These are phyloP conservation scores for Musa balbisiana DNA, from an alignment of 202 grass and related monocot genomes.

Conservation along the genomic window DNA sequence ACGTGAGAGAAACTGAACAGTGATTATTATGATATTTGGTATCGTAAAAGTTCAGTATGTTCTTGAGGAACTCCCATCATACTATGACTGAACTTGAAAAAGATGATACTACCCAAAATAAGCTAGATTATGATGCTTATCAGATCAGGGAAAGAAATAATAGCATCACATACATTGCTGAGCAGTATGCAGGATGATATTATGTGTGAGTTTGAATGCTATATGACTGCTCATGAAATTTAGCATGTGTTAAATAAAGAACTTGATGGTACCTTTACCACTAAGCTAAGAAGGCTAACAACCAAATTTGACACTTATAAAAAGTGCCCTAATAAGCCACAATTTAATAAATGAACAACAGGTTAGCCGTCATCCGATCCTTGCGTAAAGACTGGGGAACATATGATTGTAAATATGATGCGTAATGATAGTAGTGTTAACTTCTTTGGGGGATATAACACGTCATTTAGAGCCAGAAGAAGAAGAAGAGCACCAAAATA, in stretches of 20 bases:
- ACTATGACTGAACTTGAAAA: background rate
- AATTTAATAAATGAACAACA: background rate
- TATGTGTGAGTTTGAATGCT: background rate
- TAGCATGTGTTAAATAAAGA: background rate
- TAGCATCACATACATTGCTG: background rate
- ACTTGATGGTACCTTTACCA: background rate
- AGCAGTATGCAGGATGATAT: background rate
- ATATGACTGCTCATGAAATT: background rate
- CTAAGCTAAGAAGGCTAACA: background rate
- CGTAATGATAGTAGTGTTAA: no score
- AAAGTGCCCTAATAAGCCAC: background rate
- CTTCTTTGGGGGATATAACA: no score
- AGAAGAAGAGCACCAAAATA: no score
- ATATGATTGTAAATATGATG: no score
- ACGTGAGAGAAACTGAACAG: background rate
- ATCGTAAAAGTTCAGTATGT: background rate
- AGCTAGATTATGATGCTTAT: background rate
- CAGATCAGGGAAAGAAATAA: background rate
- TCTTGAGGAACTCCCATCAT: background rate
- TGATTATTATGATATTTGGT: background rate
- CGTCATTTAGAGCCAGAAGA: no score
- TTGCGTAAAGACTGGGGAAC: no score
- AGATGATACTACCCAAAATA: background rate
- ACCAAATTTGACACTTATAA: background rate
- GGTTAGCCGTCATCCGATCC: no score